Evolutionary conservation across 2,329 filamentous ascomycete species (phyloP), one percentile per base, ranked within the genome.

Genomic region (Colletotrichum karsti): DNA sequence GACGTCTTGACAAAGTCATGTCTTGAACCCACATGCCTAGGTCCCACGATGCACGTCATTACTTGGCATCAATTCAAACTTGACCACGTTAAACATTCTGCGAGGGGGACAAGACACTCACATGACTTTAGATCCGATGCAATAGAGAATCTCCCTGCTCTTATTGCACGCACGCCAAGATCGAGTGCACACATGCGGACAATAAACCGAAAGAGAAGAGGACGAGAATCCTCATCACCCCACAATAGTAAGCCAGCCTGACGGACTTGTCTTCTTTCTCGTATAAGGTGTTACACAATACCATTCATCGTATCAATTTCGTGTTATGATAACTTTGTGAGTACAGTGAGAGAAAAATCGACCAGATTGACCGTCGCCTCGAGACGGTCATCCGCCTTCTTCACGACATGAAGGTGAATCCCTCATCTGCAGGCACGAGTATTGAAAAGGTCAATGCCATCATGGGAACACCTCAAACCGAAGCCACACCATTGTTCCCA

Each of bases 271-370:
- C 15, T 57, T 15, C 18, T 22, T 8, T 10, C 22, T 26, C 15
- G 2, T 2, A 9, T 20, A 13, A 3, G 28, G 20, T 20, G 7
- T 4, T 7, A 15, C 15, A 5, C 33, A 33, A 33, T 33, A 12
- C 30, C 7, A 8, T 3, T 33, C 12, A 3, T 33, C 7, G 30
- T 33, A 3, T 33, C 30, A 35, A 35, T 4, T 2, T 8, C 5
- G 10, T 18, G n/a, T 22, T 3, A 55, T 39, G 10, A 13, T 63
- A 26, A 65, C 33, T 15, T 42, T 4, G 6, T 30, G 18, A 12
- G 5, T 15, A 4, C 15, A 81, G 79, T 72, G 79, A 81, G 59
- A 73, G 74, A 50, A 81, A 81, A 70, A 81, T 81, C 22, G 79
- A 81, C 44, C 75, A 74, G 15, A 79, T 81, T 48, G 79, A 81